These are phyloP conservation scores for Simplicillium sp. DNA, from an alignment of 2,329 filamentous ascomycete species.

Conservation along the genomic window DNA sequence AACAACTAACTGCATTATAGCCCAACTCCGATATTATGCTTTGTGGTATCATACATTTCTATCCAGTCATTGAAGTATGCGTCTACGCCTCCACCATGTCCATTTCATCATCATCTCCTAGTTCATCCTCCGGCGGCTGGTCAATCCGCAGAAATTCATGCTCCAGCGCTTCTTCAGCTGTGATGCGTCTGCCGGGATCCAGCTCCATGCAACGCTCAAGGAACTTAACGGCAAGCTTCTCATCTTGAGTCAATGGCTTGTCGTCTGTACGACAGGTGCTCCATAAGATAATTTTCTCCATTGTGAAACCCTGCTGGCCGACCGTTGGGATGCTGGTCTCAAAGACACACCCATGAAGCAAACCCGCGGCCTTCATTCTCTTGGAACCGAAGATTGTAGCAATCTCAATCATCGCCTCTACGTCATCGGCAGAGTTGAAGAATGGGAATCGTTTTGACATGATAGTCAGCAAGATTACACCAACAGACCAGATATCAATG, in stretches of 20 bases:
- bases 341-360: slow-evolving; percentile 83
- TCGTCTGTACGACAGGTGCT: slow-evolving; percentile 67
- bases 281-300: slow-evolving; percentile 94
- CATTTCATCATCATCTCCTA: slow-evolving; percentile 44
- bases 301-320: slow-evolving; percentile 71
- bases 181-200: slow-evolving; percentile 65
- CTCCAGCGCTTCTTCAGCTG: slow-evolving; percentile 61
- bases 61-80: background rate
- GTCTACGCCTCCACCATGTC: slow-evolving; percentile 29
- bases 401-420: slow-evolving; percentile 96
- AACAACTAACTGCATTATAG: too few species aligned
- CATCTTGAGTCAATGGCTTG: slow-evolving; percentile 51
- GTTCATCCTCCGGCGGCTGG: slow-evolving; percentile 16
- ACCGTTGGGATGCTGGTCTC: slow-evolving; percentile 91
- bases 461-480: slow-evolving; percentile 94
- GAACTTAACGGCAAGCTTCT: slow-evolving; percentile 65
- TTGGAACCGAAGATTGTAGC: slow-evolving; percentile 84
- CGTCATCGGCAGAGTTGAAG: slow-evolving; percentile 97
- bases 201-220: slow-evolving; percentile 65
- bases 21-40: too few species aligned
- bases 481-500: slow-evolving; percentile 94
- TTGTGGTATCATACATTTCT: too few species aligned
- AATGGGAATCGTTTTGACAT: slow-evolving; percentile 90
- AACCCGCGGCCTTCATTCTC: slow-evolving; percentile 73
- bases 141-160: slow-evolving; percentile 56